Evolutionary conservation across 257 asterid species (phyloP).

Genomic region (Solanum piurae): DNA sequence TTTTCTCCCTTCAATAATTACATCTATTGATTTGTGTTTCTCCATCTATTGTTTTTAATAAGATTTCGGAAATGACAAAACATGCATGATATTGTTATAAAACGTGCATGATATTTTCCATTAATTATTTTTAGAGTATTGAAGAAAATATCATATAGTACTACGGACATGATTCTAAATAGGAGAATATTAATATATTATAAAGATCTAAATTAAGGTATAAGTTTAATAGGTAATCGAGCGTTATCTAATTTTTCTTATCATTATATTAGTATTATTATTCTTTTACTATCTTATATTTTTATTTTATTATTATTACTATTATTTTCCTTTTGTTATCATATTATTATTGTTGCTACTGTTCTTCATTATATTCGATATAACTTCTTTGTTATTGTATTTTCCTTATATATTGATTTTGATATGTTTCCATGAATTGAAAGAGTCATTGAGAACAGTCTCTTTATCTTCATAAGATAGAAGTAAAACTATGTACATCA

Average conservation of each 20-base stretch:
- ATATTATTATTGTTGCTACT: no score
- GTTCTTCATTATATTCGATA: neutral
- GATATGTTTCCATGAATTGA: no score
- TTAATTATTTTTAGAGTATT: no score
- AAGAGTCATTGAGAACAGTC: no score
- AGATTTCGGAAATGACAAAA: no score
- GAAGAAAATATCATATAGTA: no score
- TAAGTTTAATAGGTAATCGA: neutral
- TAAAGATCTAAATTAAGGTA: neutral
- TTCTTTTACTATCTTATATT: neutral
- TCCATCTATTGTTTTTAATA: no score
- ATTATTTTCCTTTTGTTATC: neutral
- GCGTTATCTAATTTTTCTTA: neutral
- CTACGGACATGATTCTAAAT: neutral
- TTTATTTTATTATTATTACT: neutral
- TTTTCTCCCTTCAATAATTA: neutral
- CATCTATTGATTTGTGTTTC: no score
- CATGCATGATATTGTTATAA: no score
- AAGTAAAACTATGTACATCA: fast-evolving
- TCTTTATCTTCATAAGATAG: no score
- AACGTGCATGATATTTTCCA: neutral
- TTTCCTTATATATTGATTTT: neutral
- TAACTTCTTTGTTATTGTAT: neutral
- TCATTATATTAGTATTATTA: neutral
- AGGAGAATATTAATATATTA: no score